Base-by-base conservation (phyloP, 2,329 filamentous ascomycete species). In the Chaetomiaceae sp. region DNA sequence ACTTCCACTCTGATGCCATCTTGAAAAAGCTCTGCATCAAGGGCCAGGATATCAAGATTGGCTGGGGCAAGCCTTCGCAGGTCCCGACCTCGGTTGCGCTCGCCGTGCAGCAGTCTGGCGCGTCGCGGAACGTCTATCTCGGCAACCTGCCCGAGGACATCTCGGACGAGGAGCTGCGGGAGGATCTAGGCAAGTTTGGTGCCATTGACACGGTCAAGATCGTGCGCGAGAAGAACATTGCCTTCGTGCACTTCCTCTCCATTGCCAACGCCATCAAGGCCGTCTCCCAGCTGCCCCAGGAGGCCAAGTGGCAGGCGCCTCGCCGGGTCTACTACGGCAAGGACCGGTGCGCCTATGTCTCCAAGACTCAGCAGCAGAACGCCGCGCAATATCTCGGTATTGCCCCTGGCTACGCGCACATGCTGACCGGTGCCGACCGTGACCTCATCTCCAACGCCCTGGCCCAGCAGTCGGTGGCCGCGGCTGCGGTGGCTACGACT, bases 1-100 rank as follows among this genome's bases (percentile, higher is more conserved):
- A 98, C 66, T 98, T 98, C 72, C 93, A 98, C 74, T 98, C 93
- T 17, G 93, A 98, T 75, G 93, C 93, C 58, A 98, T 98, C 70
- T 79, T 98, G 78, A 98, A 98, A 77, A 98, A 97, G 77, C 81
- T 98, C 64, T 90, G 90, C 60, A 95, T 98, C 73, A 90, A 95
- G 70, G 91, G 91, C 20, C 93, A 97, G 73, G 93, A 98, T 66
- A 96, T 98, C 74, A 98, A 98, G 76, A 90, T 98, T 60, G 93
- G 93, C 53, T 98, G 93, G 93, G 93, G 93, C 54, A 98, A 98
- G 71, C 91, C 93, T 26, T 97, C 93, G 3, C 91, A 95, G 68
- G 93, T 98, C 1, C 93, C 93, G 3, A 97, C 91, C 2, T 97
- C 93, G 2, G 93, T 98, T 38, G 89, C 90, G n/a, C 75, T 97